Conservation (phyloP, 2,329 filamentous ascomycete species). For the Zymoseptoria crescenta region DNA sequence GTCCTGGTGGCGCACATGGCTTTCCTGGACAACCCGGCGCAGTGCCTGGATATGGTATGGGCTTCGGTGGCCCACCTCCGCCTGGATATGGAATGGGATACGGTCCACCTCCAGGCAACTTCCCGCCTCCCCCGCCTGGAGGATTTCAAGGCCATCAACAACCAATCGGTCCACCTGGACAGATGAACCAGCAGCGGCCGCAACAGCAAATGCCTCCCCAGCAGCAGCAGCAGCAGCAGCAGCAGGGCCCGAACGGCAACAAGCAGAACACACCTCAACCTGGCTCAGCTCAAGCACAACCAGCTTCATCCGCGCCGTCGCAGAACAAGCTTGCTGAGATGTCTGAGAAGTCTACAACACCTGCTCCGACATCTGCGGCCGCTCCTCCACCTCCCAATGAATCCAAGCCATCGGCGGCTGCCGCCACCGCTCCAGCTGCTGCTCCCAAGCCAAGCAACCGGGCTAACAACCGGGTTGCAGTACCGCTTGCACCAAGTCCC, state of each 20-base stretch:
- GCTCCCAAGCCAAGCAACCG: constrained; percentile 31
- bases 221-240: constrained; percentile 39
- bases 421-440: constrained; percentile 47
- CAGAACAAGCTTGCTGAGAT: constrained; percentile 28
- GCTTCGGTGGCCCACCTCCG: constrained; percentile 56
- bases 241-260: constrained; percentile 32
- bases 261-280: constrained; percentile 30
- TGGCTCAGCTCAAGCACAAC: constrained; percentile 16
- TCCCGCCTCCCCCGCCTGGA: constrained; percentile 48
- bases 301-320: constrained; percentile 14
- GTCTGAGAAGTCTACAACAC: constrained; percentile 32
- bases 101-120: constrained; percentile 29
- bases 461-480: constrained; percentile 45
- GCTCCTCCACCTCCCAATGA: constrained; percentile 59
- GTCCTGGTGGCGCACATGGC: constrained; percentile 35
- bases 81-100: constrained; percentile 26
- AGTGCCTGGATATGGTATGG: constrained; percentile 49
- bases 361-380: constrained; percentile 38
- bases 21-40: constrained; percentile 38
- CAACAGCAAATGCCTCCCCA: constrained; percentile 33
- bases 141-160: constrained; percentile 32
- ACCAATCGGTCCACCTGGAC: constrained; percentile 50
- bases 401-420: constrained; percentile 57
- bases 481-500: constrained; percentile 50
- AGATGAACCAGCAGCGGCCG: constrained; percentile 9